Base-by-base conservation (phyloP, 345 rosid genomes). In the Pugionium dolabratum region DNA sequence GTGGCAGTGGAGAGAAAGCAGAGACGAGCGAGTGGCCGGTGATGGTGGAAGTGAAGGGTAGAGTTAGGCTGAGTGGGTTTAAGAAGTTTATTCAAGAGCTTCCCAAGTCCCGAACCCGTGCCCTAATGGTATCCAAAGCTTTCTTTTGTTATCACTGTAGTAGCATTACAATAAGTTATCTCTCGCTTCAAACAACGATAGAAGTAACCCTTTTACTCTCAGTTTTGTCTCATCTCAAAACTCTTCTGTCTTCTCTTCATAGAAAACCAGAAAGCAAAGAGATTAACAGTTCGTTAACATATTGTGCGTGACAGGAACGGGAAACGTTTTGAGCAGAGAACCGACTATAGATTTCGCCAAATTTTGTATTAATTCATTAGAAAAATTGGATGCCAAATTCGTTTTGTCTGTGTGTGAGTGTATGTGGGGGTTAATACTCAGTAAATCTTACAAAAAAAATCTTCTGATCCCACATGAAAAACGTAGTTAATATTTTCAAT, bases 71-170 rank as follows among this genome's bases (percentile, higher is more conserved):
- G 36, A 87, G 92, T 66, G 97, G 97, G 41, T 94, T 94, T 70
- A 90, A 82, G 79, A 94, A 85, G 84, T 94, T 90, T 77, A 91
- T 94, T 37, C 91, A 88, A 69, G 88, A 82, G 80, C 99, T 94
- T 63, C 89, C 88, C 4, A 79, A 85, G 96, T 94, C 99, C 54
- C 79, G 95, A 72, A 84, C 82, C 73, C 95, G 99, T 69, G 86
- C 95, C 71, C 76, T 88, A 62, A 94, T 91, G 99, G 97, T 94
- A 94, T 82, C 34, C 68, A 79, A 71, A 82, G 78, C 73, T 75
- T 70, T 67, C 76, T 86, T 76, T 67, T 44, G 62, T 64, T 82
- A 65, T 73, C 67, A 37, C 25, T 44, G 76, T 64, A 51, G 71
- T 64, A 65, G 66, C 71, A 57, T 72, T 59, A 66, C 62, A 52